phyloP scores from a whole-genome alignment of 306 rosid species.

The Medicago ruthenica region DNA sequence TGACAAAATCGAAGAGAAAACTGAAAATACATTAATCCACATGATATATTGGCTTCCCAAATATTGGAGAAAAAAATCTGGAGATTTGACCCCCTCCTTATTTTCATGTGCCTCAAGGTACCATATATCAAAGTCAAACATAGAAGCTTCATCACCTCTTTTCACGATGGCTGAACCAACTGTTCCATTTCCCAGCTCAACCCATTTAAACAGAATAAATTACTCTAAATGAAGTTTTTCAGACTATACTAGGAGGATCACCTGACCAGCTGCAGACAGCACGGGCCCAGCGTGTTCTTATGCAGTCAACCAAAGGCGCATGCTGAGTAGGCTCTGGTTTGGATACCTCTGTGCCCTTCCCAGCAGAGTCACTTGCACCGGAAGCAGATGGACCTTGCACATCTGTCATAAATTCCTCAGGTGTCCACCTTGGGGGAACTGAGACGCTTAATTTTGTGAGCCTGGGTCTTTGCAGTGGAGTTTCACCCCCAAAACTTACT shows the following conservation, averaged over 20 bases:
- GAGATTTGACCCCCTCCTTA: slow-evolving; percentile 23
- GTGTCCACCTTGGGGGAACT: slow-evolving; percentile 98
- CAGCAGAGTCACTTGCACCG: slow-evolving; percentile 59
- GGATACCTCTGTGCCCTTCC: slow-evolving; percentile 62
- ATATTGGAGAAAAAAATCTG: slow-evolving; percentile 44
- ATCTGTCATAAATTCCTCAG: slow-evolving; percentile 93
- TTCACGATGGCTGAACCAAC: slow-evolving; percentile 30
- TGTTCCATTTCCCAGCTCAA: slow-evolving; percentile 38
- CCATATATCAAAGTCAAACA: slow-evolving; percentile 38
- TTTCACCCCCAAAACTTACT: slow-evolving; percentile 64
- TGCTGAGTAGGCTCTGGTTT: slow-evolving; percentile 88
- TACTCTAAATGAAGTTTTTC: slow-evolving; percentile 39
- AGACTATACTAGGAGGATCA: slow-evolving; percentile 94
- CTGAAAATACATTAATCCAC: slow-evolving; percentile 52
- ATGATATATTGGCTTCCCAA: slow-evolving; percentile 46
- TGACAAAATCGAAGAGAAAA: slow-evolving; percentile 57
- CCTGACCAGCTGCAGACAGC: slow-evolving; percentile 91
- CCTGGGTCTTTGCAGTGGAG: slow-evolving; percentile 86
- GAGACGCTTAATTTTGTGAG: slow-evolving; percentile 88
- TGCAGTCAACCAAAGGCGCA: slow-evolving; percentile 97
- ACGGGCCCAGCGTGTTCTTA: slow-evolving; percentile 93
- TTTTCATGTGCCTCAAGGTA: slow-evolving; percentile 43
- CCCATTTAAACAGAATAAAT: slow-evolving; percentile 23
- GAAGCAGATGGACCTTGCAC: slow-evolving; percentile 68
- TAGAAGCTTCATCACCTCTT: slow-evolving; percentile 37